Base-by-base conservation (phyloP, 192 early-diverging fungal species). In the Rhizoclosmatium sp. region DNA sequence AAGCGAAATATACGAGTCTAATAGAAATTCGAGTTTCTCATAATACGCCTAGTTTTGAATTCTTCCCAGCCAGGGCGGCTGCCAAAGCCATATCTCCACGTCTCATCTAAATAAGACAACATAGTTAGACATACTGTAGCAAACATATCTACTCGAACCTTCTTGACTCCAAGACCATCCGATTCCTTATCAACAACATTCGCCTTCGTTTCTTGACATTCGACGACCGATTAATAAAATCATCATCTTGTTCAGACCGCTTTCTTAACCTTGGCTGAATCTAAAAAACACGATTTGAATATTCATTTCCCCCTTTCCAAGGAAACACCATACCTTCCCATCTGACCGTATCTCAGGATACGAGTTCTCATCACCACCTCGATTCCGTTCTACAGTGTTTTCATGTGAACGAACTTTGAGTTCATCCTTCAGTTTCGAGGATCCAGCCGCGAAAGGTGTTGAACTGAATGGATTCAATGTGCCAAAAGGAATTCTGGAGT, bases 61-160 rank as follows among this genome's bases (percentile, higher is more conserved):
- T 56, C 49, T 58, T 71, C 40, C 54, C 69, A 45, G 69, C 69
- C 19, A 71, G 5, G 1, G 69, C 69, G 5, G 69, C 69, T 12
- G 69, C 69, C 19, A 71, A 12, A 31, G 47, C 69, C 42, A 71
- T 56, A 71, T 71, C 69, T 23, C 69, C 40, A 21, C 69, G 69
- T 5, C 51, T 14, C 31, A 39, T 16, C 69, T 71, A 19, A 64
- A 31, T 64, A 9, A 64, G 40, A 64, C 40, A 16, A 58, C 21
- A 19, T 39, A 54, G 51, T 54, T 54, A 16, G 51, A 7, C 51
- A 54, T 54, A 54, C 51, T 16, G 16, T 12, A 54, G 16, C 51
- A 16, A 62, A 62, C 21, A 62, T 7, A 62, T 19, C 7, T 1
- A 62, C 60, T 19, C 60, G 5, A 9, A 19, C 60, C 7, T 62